Conservation (phyloP, 2,329 filamentous ascomycete species). For the Sporothrix euskadiensis region DNA sequence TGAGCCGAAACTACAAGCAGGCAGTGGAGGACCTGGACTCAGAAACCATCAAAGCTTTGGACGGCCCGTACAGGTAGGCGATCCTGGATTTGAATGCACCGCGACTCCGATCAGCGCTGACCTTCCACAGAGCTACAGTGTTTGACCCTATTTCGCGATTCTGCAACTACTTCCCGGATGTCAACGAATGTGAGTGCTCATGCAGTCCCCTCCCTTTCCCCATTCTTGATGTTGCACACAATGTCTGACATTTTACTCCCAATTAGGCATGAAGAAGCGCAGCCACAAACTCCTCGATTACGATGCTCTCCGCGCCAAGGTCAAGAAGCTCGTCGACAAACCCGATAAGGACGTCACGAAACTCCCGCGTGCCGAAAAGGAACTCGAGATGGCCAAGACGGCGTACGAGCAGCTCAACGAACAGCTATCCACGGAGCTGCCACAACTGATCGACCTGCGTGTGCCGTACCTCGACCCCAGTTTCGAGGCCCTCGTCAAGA, state of each 20-base stretch:
- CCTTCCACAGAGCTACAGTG: constrained; percentile 64
- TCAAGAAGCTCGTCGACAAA: constrained; percentile 96
- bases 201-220: no score
- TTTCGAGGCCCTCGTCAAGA: constrained; percentile 98
- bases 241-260: neutral
- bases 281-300: constrained; percentile 98
- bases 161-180: constrained; percentile 97
- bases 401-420: constrained; percentile 98
- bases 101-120: neutral
- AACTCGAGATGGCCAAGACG: constrained; percentile 88
- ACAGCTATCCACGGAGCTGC: constrained; percentile 87
- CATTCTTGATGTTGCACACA: neutral
- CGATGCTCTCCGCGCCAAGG: constrained; percentile 90
- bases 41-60: constrained; percentile 96
- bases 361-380: constrained; percentile 92
- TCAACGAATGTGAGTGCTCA: constrained; percentile 73
- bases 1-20: constrained; percentile 96
- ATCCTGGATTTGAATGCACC: neutral
- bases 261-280: constrained; percentile 80
- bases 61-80: constrained; percentile 78
- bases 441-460: constrained; percentile 92
- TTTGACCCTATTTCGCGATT: constrained; percentile 94
- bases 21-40: constrained; percentile 96
- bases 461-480: constrained; percentile 96
- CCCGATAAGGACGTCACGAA: constrained; percentile 98